phyloP scores from a whole-genome alignment of 148 eudicot genomes.

The Rhododendron henanense region DNA sequence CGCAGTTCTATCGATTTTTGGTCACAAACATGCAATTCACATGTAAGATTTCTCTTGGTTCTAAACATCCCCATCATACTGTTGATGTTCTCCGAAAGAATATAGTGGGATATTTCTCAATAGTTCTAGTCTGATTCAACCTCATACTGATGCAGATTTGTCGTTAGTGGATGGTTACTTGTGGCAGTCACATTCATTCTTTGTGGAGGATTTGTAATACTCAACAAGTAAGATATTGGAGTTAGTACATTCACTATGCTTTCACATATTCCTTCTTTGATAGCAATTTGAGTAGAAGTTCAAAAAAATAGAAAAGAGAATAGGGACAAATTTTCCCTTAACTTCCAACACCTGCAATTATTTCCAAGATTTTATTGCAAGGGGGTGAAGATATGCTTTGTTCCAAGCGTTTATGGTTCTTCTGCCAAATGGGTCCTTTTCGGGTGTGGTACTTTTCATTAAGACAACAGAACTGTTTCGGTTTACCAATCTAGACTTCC shows the following conservation, averaged over 20 bases:
- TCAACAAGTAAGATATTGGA: slow-evolving; percentile 53
- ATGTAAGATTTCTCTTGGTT: slow-evolving; percentile 43
- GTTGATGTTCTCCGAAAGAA: neutral
- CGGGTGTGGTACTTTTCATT: neutral
- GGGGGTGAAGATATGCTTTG: neutral
- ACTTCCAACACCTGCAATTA: neutral
- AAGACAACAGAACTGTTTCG: neutral
- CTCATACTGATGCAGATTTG: slow-evolving; percentile 57
- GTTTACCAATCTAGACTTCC: neutral
- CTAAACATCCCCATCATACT: neutral
- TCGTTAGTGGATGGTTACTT: slow-evolving; percentile 89
- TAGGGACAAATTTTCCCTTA: neutral
- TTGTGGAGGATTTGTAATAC: slow-evolving; percentile 80
- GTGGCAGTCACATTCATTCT: slow-evolving; percentile 80
- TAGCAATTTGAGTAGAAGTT: neutral
- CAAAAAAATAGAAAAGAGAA: neutral
- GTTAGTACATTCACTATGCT: neutral
- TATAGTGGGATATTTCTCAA: neutral
- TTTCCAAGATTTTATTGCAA: neutral
- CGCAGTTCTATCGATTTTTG: slow-evolving; percentile 66
- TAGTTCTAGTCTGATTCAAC: neutral
- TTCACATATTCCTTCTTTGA: neutral
- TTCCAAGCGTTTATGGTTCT: neutral
- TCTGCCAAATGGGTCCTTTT: neutral
- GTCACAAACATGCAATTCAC: slow-evolving; percentile 66